phyloP scores from a whole-genome alignment of 2,329 filamentous ascomycete genomes.

The Trichoderma endophyticum region DNA sequence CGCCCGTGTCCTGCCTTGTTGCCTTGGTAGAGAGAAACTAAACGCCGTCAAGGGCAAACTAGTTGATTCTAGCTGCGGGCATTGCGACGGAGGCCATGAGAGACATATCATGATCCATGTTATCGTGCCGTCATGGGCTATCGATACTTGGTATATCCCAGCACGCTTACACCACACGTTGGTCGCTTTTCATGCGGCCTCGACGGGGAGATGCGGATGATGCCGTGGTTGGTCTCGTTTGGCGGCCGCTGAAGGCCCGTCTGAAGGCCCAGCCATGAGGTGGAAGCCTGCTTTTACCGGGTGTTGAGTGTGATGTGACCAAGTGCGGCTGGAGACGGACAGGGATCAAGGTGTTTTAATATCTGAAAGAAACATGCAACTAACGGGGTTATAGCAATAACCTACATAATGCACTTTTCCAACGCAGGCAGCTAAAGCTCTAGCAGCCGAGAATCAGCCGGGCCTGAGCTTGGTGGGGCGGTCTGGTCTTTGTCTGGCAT shows the following conservation, averaged over 20 bases:
- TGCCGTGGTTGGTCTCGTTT: conserved; percentile 16
- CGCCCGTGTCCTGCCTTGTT: not conserved
- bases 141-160: not conserved
- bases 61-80: not conserved
- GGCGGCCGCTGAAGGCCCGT: not conserved
- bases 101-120: not conserved
- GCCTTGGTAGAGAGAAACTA: not conserved
- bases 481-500: conserved; percentile 5
- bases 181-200: conserved; percentile 20
- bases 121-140: not conserved
- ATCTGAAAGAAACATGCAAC: not conserved
- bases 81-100: conserved; percentile 1
- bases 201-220: conserved; percentile 13
- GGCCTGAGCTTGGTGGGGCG: not conserved
- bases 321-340: not conserved
- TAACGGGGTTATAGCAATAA: not conserved
- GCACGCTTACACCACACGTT: conserved; percentile 2
- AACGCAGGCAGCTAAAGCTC: not conserved
- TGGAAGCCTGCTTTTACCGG: conserved; percentile 8
- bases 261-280: conserved; percentile 1
- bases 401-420: not conserved
- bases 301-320: not conserved
- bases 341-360: not conserved
- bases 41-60: not conserved
- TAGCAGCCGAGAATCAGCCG: conserved; percentile 4